Conservation (phyloP, 352 stramenopile species). For the Phytophthora macrochlamydospora region DNA sequence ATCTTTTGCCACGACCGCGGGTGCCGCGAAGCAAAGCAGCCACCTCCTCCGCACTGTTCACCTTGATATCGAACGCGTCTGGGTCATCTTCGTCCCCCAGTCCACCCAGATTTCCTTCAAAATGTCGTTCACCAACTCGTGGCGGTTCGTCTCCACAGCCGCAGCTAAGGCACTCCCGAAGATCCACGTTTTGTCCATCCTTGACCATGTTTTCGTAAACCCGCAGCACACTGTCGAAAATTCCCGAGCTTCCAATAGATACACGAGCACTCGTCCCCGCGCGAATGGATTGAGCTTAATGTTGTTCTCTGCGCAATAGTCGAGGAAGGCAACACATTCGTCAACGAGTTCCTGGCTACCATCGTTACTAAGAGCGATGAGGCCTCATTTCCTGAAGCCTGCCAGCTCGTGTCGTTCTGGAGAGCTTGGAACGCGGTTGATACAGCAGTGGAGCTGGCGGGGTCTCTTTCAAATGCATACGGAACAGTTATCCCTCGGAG, state of each 20-base stretch:
- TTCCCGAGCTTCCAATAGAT: neutral
- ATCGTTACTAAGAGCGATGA: slow-evolving; percentile 9
- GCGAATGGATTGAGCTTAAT: slow-evolving; percentile 53
- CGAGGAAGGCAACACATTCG: slow-evolving; percentile 57
- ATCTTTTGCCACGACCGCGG: neutral
- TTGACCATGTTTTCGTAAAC: slow-evolving; percentile 3
- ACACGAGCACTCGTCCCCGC: neutral
- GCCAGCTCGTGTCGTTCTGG: neutral
- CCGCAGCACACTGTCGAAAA: neutral
- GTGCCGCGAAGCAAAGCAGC: neutral
- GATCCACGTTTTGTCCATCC: neutral
- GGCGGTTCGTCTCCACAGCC: neutral
- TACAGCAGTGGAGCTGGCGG: neutral
- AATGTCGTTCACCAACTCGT: neutral
- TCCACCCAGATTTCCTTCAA: neutral
- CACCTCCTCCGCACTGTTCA: neutral
- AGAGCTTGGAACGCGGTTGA: neutral
- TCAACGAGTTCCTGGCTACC: slow-evolving; percentile 17
- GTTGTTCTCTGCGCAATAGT: slow-evolving; percentile 48
- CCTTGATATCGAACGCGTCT: neutral
- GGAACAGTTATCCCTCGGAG: neutral
- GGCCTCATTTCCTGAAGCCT: slow-evolving; percentile 1
- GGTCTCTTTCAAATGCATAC: neutral
- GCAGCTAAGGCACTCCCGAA: slow-evolving; percentile 8
- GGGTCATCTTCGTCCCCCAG: neutral